Evolutionary conservation across 345 rosid genomes (phyloP).

Genomic region (Syzygium jambos): DNA sequence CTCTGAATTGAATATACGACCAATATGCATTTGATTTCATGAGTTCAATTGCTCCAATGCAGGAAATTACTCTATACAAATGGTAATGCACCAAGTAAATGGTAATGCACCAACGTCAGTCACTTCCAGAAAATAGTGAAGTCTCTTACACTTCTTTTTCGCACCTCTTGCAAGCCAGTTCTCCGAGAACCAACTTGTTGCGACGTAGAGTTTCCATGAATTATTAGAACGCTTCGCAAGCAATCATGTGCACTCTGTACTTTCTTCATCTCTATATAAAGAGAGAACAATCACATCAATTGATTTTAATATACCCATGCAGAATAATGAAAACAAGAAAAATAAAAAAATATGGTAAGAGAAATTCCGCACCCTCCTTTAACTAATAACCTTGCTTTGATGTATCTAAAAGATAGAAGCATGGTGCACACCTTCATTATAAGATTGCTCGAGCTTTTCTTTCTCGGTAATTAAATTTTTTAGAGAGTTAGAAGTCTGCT

Average conservation of each 20-base stretch:
- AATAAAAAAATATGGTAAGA: not conserved
- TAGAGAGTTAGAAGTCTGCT: conserved; percentile 36
- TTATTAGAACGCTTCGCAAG: not conserved
- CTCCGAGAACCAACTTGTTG: not conserved
- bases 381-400: not conserved
- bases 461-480: conserved; percentile 43
- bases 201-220: not conserved
- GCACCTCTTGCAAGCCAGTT: not conserved
- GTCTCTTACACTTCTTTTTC: not conserved
- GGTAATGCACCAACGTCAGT: not conserved
- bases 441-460: conserved; percentile 36
- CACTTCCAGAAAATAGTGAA: not conserved
- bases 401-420: not conserved
- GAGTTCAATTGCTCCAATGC: not conserved
- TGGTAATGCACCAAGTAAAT: not conserved
- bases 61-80: not conserved
- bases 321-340: not conserved
- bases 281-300: not conserved
- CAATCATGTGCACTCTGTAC: not conserved
- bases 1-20: not conserved
- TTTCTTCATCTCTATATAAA: not conserved
- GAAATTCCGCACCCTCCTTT: not conserved
- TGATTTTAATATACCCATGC: not conserved
- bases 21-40: not conserved
- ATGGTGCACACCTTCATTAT: not conserved